Conservation (phyloP, 129 eudicot genomes). For the Helianthus tuberosus region DNA sequence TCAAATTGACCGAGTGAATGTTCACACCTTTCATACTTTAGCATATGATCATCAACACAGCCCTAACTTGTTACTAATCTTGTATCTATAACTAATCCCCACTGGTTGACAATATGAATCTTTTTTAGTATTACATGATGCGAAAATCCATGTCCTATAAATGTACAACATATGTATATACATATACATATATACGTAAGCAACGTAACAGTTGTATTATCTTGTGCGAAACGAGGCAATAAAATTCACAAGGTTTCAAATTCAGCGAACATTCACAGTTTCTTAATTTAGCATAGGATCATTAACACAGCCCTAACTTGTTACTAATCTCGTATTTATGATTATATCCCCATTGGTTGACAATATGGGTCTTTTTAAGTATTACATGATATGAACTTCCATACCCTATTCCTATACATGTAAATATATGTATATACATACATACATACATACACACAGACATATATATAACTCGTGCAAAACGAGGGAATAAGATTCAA, state of each 20-base stretch:
- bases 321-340: background rate
- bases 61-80: background rate
- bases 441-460: no score
- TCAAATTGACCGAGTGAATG: background rate
- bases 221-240: background rate
- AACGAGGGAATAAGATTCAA: background rate
- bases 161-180: background rate
- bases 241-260: background rate
- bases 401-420: background rate
- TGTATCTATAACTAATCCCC: no score
- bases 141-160: background rate
- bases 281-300: background rate
- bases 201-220: background rate
- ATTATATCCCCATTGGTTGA: background rate
- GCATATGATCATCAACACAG: background rate
- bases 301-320: background rate
- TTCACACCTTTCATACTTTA: background rate
- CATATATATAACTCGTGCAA: no score
- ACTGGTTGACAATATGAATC: background rate
- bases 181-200: background rate
- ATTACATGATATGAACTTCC: background rate
- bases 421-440: no score
- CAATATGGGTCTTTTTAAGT: background rate
- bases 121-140: background rate
- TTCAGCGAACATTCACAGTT: background rate